Percentiles rank a stretch among this genome's conserved stretches.
phyloP scores from a whole-genome alignment of 305 asterid species.

The Solanum hybrid region DNA sequence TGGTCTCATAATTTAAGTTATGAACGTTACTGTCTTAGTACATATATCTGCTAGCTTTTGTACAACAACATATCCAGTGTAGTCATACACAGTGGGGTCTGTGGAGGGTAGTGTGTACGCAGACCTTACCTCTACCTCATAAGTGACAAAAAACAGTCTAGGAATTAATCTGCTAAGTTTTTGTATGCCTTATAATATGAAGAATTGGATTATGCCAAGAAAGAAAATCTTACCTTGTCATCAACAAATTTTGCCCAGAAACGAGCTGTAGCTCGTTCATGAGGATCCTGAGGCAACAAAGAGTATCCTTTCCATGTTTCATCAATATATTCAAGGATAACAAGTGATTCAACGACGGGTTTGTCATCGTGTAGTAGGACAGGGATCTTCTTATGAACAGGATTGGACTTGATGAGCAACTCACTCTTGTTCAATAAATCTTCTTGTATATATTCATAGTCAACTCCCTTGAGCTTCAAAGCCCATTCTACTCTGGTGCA shows the following conservation, averaged over 20 bases:
- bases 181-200: neutral
- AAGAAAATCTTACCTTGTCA: conserved; percentile 8
- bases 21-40: neutral
- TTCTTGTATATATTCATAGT: conserved; percentile 11
- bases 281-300: conserved; percentile 16
- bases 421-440: conserved; percentile 20
- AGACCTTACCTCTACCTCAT: neutral
- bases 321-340: conserved; percentile 22
- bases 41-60: neutral
- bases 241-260: conserved; percentile 21
- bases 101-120: neutral
- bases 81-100: neutral
- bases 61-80: neutral
- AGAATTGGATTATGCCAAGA: neutral
- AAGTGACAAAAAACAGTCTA: neutral
- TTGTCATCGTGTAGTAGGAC: conserved; percentile 12
- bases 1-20: neutral
- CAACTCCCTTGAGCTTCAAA: conserved; percentile 12
- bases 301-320: conserved; percentile 18
- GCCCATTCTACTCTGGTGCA: conserved; percentile 20
- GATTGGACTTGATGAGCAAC: conserved; percentile 15
- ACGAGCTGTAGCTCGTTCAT: conserved; percentile 14
- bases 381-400: conserved; percentile 17
- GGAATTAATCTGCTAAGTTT: neutral
- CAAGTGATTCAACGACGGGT: conserved; percentile 15